phyloP scores from a whole-genome alignment of 2,329 filamentous ascomycete species.

The Alternaria brassicae region DNA sequence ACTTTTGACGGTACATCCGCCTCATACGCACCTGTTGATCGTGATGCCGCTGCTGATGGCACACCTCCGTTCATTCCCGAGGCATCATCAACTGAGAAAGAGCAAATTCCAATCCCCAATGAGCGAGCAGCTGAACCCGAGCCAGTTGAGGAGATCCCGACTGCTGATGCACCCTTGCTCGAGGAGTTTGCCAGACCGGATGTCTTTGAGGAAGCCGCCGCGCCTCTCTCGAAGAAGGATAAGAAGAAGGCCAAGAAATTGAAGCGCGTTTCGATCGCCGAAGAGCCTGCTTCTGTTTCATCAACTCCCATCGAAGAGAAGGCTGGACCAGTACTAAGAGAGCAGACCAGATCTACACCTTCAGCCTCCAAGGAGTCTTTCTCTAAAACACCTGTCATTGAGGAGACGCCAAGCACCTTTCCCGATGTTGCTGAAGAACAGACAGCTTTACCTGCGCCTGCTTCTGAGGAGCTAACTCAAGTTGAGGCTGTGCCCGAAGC shows the following conservation, averaged over 20 bases:
- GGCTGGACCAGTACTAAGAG: constrained; percentile 1
- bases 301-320: constrained; percentile 16
- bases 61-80: neutral
- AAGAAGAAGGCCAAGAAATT: constrained; percentile 32
- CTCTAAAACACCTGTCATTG: neutral
- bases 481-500: neutral
- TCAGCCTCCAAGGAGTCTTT: neutral
- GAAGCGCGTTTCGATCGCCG: constrained; percentile 23
- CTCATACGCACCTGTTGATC: neutral
- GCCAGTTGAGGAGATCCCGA: neutral
- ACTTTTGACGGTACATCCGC: neutral
- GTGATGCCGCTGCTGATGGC: neutral
- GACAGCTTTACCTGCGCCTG: neutral
- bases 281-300: constrained; percentile 6
- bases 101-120: neutral
- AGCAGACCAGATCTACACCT: neutral
- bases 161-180: neutral
- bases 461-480: neutral
- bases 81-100: neutral
- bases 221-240: constrained; percentile 23
- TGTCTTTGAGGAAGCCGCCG: constrained; percentile 1
- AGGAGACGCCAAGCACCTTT: neutral
- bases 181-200: neutral
- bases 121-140: neutral
- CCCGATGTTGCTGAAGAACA: neutral